phyloP scores from a whole-genome alignment of 306 rosid genomes.

The Abrus pulchellus region DNA sequence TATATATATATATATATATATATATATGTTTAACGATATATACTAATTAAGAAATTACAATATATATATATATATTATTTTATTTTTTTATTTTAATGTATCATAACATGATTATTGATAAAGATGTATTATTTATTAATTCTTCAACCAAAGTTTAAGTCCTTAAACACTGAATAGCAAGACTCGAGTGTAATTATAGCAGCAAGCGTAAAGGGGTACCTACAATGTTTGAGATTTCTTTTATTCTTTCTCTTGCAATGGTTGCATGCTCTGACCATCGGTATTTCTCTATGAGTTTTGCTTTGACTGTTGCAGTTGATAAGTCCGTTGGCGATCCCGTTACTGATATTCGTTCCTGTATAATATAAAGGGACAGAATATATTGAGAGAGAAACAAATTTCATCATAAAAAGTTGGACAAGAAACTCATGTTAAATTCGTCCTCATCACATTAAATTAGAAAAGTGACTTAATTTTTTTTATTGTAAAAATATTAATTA shows the following conservation, averaged over 20 bases:
- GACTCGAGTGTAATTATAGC: too few species aligned
- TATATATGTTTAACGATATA: too few species aligned
- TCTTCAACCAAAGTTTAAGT: too few species aligned
- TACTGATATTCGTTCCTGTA: constrained; percentile 51
- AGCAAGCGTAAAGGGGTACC: constrained; percentile 14
- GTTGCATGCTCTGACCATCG: constrained; percentile 61
- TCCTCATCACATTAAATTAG: neutral
- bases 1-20: too few species aligned
- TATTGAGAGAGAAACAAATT: neutral
- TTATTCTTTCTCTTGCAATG: constrained; percentile 51
- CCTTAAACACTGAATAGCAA: too few species aligned
- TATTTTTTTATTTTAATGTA: too few species aligned
- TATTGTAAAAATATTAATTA: neutral
- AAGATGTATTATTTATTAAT: too few species aligned
- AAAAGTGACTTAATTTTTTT: neutral
- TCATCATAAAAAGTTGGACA: neutral
- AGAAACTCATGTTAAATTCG: neutral
- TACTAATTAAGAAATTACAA: too few species aligned
- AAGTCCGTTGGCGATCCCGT: constrained; percentile 32
- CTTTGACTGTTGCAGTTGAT: constrained; percentile 56
- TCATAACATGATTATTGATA: too few species aligned
- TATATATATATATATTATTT: too few species aligned
- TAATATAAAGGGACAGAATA: neutral
- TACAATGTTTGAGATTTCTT: constrained; percentile 56
- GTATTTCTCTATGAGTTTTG: constrained; percentile 59